phyloP scores from a whole-genome alignment of 78 protist genomes.

The Dictyostelium firmibasis region DNA sequence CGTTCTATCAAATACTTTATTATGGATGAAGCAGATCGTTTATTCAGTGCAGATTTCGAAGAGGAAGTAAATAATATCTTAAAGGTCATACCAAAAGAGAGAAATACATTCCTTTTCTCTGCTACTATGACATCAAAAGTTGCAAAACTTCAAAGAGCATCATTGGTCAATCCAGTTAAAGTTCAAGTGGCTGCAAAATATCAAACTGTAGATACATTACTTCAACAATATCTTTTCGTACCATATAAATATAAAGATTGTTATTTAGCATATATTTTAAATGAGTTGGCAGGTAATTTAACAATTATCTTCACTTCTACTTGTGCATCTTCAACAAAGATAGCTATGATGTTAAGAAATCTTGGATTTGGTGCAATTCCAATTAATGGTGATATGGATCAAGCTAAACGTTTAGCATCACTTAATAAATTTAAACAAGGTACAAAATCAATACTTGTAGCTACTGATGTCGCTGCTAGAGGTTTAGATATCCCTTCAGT shows the following conservation, averaged over 20 bases:
- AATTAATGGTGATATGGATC: conserved; percentile 95
- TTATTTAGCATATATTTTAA: conserved; percentile 90
- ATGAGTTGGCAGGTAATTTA: conserved; percentile 86
- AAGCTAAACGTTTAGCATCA: conserved; percentile 86
- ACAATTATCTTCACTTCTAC: conserved; percentile 90
- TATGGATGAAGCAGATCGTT: conserved; percentile 99
- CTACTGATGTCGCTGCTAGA: conserved; percentile 95
- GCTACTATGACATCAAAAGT: conserved; percentile 99
- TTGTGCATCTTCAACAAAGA: conserved; percentile 41
- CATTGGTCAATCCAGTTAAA: conserved; percentile 94
- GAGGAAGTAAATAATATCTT: conserved; percentile 88
- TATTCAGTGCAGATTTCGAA: conserved; percentile 96
- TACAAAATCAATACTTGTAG: conserved; percentile 80
- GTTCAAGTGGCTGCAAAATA: conserved; percentile 86
- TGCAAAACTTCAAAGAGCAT: conserved; percentile 94
- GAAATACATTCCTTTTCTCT: conserved; percentile 93
- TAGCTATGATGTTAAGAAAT: conserved; percentile 33
- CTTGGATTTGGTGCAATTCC: conserved; percentile 95
- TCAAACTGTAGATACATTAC: conserved; percentile 89
- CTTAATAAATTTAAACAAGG: conserved; percentile 63
- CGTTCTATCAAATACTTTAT: conserved; percentile 83
- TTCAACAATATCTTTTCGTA: conserved; percentile 92
- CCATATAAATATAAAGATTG: conserved; percentile 93
- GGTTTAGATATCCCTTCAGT: conserved; percentile 99
- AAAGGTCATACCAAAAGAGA: conserved; percentile 84